A percentile compares a stretch with the other conserved stretches of the same genome.
Conservation (phyloP, 768 basidiomycete species). For the Xerocomus spinulosus region DNA sequence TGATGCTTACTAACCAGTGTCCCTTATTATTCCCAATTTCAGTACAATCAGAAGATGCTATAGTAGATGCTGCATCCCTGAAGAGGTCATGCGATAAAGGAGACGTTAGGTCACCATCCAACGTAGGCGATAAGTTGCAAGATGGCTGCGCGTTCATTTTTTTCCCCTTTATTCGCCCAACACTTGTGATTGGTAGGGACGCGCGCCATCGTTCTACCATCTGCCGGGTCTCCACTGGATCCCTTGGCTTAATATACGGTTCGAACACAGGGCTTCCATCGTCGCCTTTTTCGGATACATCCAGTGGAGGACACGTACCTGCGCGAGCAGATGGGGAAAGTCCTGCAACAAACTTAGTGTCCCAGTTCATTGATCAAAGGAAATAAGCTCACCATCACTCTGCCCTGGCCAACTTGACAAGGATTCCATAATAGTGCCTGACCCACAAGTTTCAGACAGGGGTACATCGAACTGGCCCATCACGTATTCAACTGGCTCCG, state of each 20-base stretch:
- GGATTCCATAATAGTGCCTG: slow-evolving; percentile 21
- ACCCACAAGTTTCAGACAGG: slow-evolving; percentile 15
- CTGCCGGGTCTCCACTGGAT: slow-evolving; percentile 20
- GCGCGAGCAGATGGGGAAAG: slow-evolving; percentile 22
- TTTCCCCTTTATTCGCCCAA: slow-evolving; percentile 13
- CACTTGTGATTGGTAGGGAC: slow-evolving; percentile 17
- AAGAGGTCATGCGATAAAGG: slow-evolving; percentile 22
- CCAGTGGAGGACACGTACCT: slow-evolving; percentile 8
- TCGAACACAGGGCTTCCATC: slow-evolving; percentile 2
- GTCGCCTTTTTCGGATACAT: slow-evolving; percentile 22
- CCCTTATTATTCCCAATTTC: slow-evolving; percentile 29
- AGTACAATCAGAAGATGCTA: slow-evolving; percentile 30
- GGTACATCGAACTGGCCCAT: slow-evolving; percentile 27
- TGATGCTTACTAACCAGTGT: slow-evolving; percentile 30
- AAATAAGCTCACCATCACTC: slow-evolving; percentile 24
- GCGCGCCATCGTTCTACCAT: slow-evolving; percentile 33
- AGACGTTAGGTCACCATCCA: slow-evolving; percentile 13
- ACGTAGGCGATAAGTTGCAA: not conserved
- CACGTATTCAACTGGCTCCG: slow-evolving; percentile 30
- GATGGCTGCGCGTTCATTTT: slow-evolving; percentile 4
- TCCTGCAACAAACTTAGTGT: slow-evolving; percentile 12
- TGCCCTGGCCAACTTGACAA: slow-evolving; percentile 30
- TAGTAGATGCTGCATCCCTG: slow-evolving; percentile 23
- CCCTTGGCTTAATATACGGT: slow-evolving; percentile 21
- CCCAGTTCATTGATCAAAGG: not conserved